Evolutionary conservation across 2,329 filamentous ascomycete species (phyloP), one percentile per base, ranked within the genome.

Genomic region (Phoma sp.): DNA sequence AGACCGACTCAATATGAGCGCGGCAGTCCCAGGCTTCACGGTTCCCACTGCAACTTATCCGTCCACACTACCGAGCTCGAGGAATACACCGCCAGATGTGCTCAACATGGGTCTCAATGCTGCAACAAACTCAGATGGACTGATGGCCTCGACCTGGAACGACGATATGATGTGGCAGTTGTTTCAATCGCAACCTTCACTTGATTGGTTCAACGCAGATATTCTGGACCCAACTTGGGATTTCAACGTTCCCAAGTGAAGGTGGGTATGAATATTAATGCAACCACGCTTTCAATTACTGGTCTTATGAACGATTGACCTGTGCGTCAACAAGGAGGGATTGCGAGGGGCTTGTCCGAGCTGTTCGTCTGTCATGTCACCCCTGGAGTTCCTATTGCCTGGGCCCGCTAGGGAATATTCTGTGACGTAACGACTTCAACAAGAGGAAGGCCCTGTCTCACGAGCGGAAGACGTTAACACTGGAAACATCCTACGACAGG

Each of bases 101-200:
- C 23, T 50, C 10, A 42, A 41, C 7, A 13, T 48, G 3, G 33
- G 44, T 6, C 29, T 33, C 7, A 35, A 22, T 25, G 38, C 47
- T 10, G 18, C 40, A 14, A 29, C 32, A 3, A 39, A 35, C 13
- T 25, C 47, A 6, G 49, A 58, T 30, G 47, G 14, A 8, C 56
- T 59, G 7, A 33, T 66, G n/a, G 39, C 47, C 37, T 68, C 61
- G 24, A 64, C 62, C 2, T 72, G 68, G 64, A 64, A 69, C 6
- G 69, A 73, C 23, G 68, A 71, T 29, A 70, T 71, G 67, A 70
- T 72, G 66, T 69, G 61, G 63, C 67, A 70, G 43, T 49, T 73
- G 35, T 72, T 72, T 40, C 68, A 71, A 42, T 66, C 62, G 7
- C 68, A 72, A 27, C 70, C 70, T 8, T 71, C 65, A 7, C 50